phyloP scores from a whole-genome alignment of 768 basidiomycete species.

The Auriscalpium orientale region DNA sequence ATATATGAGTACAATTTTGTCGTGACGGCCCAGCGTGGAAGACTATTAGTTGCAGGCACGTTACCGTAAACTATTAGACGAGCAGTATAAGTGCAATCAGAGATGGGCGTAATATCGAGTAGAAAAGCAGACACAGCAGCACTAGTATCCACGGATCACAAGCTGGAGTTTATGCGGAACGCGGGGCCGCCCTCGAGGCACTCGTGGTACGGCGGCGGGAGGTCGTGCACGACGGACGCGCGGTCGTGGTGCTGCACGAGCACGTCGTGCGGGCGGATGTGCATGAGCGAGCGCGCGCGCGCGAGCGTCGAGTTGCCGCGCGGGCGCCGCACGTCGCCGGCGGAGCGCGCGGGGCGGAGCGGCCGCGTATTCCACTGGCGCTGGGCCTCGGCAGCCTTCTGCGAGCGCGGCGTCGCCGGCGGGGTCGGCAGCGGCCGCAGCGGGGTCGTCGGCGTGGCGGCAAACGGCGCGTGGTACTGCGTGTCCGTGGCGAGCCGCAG shows the following conservation, averaged over 20 bases:
- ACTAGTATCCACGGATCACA: not conserved
- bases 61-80: too few species aligned
- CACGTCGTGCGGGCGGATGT: not conserved
- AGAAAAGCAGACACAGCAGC: too few species aligned
- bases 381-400: not conserved
- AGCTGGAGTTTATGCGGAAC: not conserved
- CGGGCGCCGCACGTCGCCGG: conserved; percentile 1
- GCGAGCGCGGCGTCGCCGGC: not conserved
- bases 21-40: too few species aligned
- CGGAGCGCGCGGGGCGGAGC: not conserved
- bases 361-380: not conserved
- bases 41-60: too few species aligned
- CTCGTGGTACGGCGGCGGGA: conserved; percentile 12
- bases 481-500: not conserved
- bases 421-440: not conserved
- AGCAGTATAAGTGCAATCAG: too few species aligned
- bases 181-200: not conserved
- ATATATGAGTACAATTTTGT: too few species aligned
- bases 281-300: not conserved
- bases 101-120: too few species aligned
- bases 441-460: not conserved
- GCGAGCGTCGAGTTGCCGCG: not conserved
- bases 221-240: not conserved
- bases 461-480: not conserved
- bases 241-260: conserved; percentile 10